These are phyloP conservation scores for Sophora flavescens DNA, from an alignment of 306 rosid species.

Conservation along the genomic window DNA sequence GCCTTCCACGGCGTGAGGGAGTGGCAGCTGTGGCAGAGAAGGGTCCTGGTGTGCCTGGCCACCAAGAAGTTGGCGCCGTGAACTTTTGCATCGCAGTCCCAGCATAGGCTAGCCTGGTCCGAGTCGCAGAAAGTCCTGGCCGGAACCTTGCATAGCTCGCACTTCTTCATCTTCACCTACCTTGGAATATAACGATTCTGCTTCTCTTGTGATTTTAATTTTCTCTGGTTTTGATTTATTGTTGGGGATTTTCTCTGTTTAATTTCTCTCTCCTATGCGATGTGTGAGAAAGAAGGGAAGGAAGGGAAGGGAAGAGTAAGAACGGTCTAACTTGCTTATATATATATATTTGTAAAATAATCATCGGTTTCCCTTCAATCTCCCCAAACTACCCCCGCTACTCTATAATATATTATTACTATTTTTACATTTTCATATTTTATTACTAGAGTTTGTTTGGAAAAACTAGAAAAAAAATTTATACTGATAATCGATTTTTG, in stretches of 20 bases:
- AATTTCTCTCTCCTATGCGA: conserved; percentile 37
- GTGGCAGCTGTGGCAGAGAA: conserved; percentile 81
- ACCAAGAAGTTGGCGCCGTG: conserved; percentile 85
- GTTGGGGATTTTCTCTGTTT: conserved; percentile 33
- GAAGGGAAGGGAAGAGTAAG: conserved; percentile 26
- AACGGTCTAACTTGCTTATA: background rate
- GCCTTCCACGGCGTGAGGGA: conserved; percentile 83
- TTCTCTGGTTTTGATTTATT: background rate
- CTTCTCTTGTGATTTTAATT: background rate
- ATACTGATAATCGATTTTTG: too few relatives aligned
- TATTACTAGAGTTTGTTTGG: too few relatives aligned
- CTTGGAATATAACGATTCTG: background rate
- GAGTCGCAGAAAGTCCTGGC: conserved; percentile 78
- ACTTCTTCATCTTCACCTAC: conserved; percentile 60
- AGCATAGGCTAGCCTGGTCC: conserved; percentile 79
- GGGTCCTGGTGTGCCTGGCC: conserved; percentile 70
- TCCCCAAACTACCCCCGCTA: conserved; percentile 45
- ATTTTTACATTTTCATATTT: too few relatives aligned
- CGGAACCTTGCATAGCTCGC: conserved; percentile 73
- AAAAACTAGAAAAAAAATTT: too few relatives aligned
- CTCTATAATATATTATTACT: too few relatives aligned
- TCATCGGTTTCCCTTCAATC: conserved; percentile 17
- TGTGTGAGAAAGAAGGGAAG: conserved; percentile 37
- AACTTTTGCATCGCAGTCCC: conserved; percentile 81
- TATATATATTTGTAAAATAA: conserved; percentile 41